Conservation (phyloP, 129 eudicot genomes). For the Saussurea involucrata region DNA sequence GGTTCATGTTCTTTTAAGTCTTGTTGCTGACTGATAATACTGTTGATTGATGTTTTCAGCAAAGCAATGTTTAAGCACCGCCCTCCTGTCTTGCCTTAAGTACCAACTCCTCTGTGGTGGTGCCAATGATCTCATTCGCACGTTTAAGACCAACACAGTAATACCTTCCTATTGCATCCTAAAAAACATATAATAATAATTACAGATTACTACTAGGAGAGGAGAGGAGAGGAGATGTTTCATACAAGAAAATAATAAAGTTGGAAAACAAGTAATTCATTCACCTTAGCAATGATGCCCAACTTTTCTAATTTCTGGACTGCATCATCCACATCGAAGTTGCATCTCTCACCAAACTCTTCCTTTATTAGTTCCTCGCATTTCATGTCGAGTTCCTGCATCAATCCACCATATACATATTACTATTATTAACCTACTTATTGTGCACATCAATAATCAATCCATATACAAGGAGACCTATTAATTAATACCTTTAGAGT, state of each 20-base stretch:
- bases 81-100: slow-evolving; percentile 66
- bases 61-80: slow-evolving; percentile 14
- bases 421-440: too few species aligned
- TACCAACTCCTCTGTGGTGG: slow-evolving; percentile 91
- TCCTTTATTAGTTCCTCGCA: slow-evolving; percentile 83
- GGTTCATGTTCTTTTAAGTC: background rate
- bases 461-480: background rate
- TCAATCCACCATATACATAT: background rate
- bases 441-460: too few species aligned
- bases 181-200: background rate
- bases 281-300: slow-evolving; percentile 89
- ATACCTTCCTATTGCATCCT: slow-evolving; percentile 91
- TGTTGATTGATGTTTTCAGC: background rate
- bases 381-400: slow-evolving; percentile 75
- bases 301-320: slow-evolving; percentile 74
- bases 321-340: slow-evolving; percentile 97
- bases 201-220: background rate
- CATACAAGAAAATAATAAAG: too few species aligned
- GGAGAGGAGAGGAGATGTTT: too few species aligned
- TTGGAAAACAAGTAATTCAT: slow-evolving; percentile 7
- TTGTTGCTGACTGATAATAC: background rate
- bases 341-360: slow-evolving; percentile 80
- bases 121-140: slow-evolving; percentile 94
- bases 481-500: slow-evolving; percentile 63
- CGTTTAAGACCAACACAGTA: slow-evolving; percentile 74